Evolutionary conservation across 225 moss, liverwort and hornwort species (phyloP).

Genomic region (Asterella californica): DNA sequence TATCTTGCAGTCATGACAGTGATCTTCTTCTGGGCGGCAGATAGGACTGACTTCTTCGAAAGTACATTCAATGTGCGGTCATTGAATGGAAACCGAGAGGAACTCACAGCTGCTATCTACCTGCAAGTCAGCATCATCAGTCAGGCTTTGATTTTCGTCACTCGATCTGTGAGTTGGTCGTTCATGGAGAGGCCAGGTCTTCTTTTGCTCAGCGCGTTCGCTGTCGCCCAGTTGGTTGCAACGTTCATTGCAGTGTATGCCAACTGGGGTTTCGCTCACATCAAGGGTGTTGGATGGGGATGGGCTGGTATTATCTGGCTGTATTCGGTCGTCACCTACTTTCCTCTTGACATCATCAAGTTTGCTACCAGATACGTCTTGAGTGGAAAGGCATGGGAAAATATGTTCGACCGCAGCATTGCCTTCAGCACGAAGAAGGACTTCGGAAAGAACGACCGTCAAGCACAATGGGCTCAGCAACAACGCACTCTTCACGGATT

Average conservation of each 20-base stretch:
- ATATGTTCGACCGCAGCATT: conserved; percentile 35
- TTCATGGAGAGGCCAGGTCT: conserved; percentile 17
- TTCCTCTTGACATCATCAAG: conserved; percentile 44
- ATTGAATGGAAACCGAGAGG: not conserved
- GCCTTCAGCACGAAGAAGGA: conserved; percentile 65
- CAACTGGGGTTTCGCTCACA: conserved; percentile 29
- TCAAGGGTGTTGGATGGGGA: conserved; percentile 35
- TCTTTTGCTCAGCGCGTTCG: conserved; percentile 12
- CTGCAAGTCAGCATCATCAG: conserved; percentile 19
- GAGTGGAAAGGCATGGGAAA: conserved; percentile 65
- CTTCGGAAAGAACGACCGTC: conserved; percentile 71
- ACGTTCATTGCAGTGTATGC: conserved; percentile 44
- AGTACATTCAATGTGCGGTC: not conserved
- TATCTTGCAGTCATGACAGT: not conserved
- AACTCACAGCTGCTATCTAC: not conserved
- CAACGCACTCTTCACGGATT: conserved; percentile 79
- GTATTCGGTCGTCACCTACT: conserved; percentile 33
- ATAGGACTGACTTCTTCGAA: not conserved
- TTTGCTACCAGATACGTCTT: conserved; percentile 48
- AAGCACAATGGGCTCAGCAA: conserved; percentile 79
- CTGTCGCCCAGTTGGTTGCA: conserved; percentile 30
- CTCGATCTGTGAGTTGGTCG: conserved; percentile 20
- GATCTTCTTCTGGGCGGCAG: not conserved
- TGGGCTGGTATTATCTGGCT: conserved; percentile 43
- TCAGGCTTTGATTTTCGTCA: conserved; percentile 25